Evolutionary conservation across 2,329 filamentous ascomycete genomes (phyloP).

Genomic region (Calonectria leucothoes): DNA sequence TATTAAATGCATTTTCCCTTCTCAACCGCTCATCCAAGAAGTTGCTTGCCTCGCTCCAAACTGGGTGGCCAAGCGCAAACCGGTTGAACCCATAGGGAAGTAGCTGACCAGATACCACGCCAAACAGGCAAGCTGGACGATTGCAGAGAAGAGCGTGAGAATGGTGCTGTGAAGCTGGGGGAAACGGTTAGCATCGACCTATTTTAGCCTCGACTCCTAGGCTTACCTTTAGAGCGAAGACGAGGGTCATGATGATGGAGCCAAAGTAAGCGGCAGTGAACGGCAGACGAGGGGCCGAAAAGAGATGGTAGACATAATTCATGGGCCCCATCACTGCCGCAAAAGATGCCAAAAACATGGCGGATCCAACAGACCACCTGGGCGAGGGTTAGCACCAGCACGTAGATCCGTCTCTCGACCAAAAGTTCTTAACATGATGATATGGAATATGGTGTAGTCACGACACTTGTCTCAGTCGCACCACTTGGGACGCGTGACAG

Average conservation of each 20-base stretch:
- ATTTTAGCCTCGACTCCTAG: background rate
- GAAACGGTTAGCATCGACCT: slow-evolving; percentile 25
- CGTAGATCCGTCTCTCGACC: slow-evolving; percentile 27
- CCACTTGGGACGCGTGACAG: slow-evolving; percentile 30
- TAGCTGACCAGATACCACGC: slow-evolving; percentile 97
- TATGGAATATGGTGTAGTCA: slow-evolving; percentile 30
- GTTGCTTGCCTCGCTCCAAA: slow-evolving; percentile 88
- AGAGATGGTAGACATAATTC: slow-evolving; percentile 84
- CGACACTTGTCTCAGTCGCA: slow-evolving; percentile 18
- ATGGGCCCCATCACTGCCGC: slow-evolving; percentile 93
- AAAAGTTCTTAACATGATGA: slow-evolving; percentile 28
- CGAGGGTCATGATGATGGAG: slow-evolving; percentile 88
- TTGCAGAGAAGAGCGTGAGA: slow-evolving; percentile 85
- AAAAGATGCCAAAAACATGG: slow-evolving; percentile 92
- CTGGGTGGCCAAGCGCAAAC: slow-evolving; percentile 85
- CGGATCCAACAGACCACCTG: slow-evolving; percentile 95
- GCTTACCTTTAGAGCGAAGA: slow-evolving; percentile 91
- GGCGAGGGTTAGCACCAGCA: slow-evolving; percentile 40
- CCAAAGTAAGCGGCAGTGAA: slow-evolving; percentile 97
- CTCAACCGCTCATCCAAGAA: slow-evolving; percentile 85
- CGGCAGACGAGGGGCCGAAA: slow-evolving; percentile 85
- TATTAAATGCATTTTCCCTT: background rate
- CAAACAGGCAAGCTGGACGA: slow-evolving; percentile 85
- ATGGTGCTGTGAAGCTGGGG: slow-evolving; percentile 82
- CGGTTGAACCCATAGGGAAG: slow-evolving; percentile 95